Conservation (phyloP, 352 stramenopile genomes). For the Phytophthora fragariaefolia region DNA sequence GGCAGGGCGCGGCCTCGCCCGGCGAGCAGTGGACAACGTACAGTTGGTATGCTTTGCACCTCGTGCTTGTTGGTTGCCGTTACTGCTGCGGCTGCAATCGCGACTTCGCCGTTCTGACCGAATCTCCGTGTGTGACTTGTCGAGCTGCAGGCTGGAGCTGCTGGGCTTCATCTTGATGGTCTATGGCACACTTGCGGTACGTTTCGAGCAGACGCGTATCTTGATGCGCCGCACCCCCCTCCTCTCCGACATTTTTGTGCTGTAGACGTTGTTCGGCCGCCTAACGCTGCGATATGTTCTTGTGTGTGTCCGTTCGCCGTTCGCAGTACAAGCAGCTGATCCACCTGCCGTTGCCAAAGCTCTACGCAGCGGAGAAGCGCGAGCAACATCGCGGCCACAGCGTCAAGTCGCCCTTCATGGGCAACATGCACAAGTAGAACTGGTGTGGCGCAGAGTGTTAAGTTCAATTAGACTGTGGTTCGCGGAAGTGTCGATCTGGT, state of each 20-base stretch:
- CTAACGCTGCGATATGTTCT: conserved; percentile 6
- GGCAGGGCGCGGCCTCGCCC: conserved; percentile 59
- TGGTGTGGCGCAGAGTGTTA: too few species aligned
- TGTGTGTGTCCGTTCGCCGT: background rate
- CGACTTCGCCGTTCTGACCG: background rate
- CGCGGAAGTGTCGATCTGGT: too few species aligned
- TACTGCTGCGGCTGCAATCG: background rate
- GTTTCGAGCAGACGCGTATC: conserved; percentile 16
- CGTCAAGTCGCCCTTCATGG: conserved; percentile 85
- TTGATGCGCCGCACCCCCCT: conserved; percentile 2
- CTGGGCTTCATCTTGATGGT: conserved; percentile 81
- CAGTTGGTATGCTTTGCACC: conserved; percentile 63
- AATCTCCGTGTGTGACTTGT: background rate
- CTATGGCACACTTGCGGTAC: conserved; percentile 77
- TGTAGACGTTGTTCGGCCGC: background rate
- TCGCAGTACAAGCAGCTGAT: conserved; percentile 87
- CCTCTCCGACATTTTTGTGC: too few species aligned
- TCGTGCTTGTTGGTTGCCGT: background rate
- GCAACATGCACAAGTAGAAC: conserved; percentile 74
- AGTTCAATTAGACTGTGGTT: too few species aligned
- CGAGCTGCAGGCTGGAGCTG: conserved; percentile 69
- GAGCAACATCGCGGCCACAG: background rate
- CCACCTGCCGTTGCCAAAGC: conserved; percentile 44
- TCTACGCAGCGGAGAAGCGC: conserved; percentile 64
- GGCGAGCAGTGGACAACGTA: conserved; percentile 77